Base-by-base conservation (phyloP, 2,329 filamentous ascomycete genomes). In the Ampelomyces quisqualis region DNA sequence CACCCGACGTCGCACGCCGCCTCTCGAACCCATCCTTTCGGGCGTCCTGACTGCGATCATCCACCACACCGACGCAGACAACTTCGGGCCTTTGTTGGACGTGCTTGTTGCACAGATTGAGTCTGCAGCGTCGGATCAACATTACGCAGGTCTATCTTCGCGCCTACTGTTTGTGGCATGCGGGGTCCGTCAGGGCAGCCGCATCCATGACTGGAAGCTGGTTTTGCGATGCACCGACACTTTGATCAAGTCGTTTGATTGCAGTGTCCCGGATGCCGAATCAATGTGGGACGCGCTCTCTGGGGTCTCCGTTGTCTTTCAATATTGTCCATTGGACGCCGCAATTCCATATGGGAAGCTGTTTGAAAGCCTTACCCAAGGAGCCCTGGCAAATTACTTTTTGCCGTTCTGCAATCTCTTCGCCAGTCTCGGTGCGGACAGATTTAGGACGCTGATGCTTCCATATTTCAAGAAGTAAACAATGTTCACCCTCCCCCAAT, bases 401-500 rank as follows among this genome's bases (percentile, higher is more conserved):
- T 77, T 97, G 29, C 78, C 83, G 0, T 95, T 97, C 67, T 96
- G 89, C 68, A 84, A 85, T 10, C 84, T 88, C 37, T 84, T 93
- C 53, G 84, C 88, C 0, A 79, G 88, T 38, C 74, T 94, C 23
- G 84, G 90, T 31, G 64, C 77, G 2, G 79, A 84, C 38, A 79
- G 87, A 26, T 98, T 97, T 61, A 79, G 82, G 38, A 84, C 81
- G 49, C 73, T 96, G n/a, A 77, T 95, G 21, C 75, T 90, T 6
- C 84, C 82, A 24, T 83, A 87, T 42, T 90, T 97, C 54, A 88
- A 94, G 65, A 88, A 81, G 79, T 88, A 70, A 34, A 51, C 22
- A n/a, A 3, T 15, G 2, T 24, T 11, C 13, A 17, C 8, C 17
- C 10, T 1, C 18, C 5, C 3, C 9, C 10, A 24, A 65, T 29